Conservation (phyloP, 2,329 filamentous ascomycete species). For the Grosmannia huntii region DNA sequence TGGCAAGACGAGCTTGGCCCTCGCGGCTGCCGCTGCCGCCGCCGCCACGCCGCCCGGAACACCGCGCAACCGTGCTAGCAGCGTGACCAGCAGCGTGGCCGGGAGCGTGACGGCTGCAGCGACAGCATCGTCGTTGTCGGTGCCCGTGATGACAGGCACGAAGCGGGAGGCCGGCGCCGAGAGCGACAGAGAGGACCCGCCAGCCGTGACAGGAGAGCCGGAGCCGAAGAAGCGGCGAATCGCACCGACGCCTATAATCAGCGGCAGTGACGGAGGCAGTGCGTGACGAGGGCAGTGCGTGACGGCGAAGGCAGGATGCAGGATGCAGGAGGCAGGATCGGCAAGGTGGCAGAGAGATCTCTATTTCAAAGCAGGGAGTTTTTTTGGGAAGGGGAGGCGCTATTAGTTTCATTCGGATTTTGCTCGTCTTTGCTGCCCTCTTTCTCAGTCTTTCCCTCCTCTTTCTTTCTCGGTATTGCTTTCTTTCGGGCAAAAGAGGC, state of each 20-base stretch:
- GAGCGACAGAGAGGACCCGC: constrained; percentile 35
- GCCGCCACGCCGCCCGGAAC: constrained; percentile 74
- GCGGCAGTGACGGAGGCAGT: neutral
- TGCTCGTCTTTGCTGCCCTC: neutral
- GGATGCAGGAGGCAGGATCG: no score
- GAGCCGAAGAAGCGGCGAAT: constrained; percentile 55
- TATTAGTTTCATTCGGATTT: neutral
- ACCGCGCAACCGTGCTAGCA: constrained; percentile 49
- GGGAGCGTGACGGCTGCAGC: constrained; percentile 30
- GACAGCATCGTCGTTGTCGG: neutral
- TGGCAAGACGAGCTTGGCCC: constrained; percentile 26
- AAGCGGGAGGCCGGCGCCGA: constrained; percentile 44
- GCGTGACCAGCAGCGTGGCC: constrained; percentile 26
- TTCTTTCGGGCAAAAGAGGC: no score
- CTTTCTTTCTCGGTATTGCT: neutral
- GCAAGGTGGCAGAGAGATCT: neutral
- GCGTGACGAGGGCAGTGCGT: neutral
- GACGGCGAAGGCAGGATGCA: no score
- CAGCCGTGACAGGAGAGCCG: constrained; percentile 17
- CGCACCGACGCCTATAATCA: constrained; percentile 48
- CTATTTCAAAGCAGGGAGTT: no score
- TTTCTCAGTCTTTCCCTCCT: neutral
- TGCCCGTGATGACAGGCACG: constrained; percentile 20
- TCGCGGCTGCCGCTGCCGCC: neutral
- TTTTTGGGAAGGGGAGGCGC: no score